These are phyloP conservation scores for Cajanus cajan DNA, from an alignment of 306 rosid genomes.

Conservation along the genomic window DNA sequence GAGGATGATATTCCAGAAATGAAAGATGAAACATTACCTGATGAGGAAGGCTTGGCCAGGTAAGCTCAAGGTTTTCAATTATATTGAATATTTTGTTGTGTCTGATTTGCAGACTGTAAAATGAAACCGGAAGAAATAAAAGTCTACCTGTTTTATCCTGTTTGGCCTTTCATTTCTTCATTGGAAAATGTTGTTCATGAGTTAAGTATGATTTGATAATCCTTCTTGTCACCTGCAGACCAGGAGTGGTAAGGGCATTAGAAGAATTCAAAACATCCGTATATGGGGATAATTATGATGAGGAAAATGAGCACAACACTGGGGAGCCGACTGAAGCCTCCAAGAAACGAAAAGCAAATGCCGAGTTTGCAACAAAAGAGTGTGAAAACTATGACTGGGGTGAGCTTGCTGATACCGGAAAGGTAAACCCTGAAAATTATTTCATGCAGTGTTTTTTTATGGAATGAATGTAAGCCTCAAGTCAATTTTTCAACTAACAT, in stretches of 20 bases:
- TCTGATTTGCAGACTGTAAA: neutral
- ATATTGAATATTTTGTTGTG: slow-evolving; percentile 15
- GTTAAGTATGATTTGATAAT: slow-evolving; percentile 15
- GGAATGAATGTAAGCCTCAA: neutral
- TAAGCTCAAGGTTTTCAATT: slow-evolving; percentile 28
- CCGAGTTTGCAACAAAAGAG: slow-evolving; percentile 65
- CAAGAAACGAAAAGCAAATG: slow-evolving; percentile 64
- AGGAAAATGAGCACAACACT: slow-evolving; percentile 42
- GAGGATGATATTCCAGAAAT: slow-evolving; percentile 84
- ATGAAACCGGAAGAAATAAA: neutral
- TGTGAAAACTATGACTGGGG: slow-evolving; percentile 67
- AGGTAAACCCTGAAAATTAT: slow-evolving; percentile 53
- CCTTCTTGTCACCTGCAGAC: slow-evolving; percentile 52
- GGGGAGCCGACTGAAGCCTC: slow-evolving; percentile 59
- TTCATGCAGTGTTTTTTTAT: slow-evolving; percentile 11
- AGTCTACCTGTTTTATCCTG: slow-evolving; percentile 5
- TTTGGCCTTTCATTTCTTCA: slow-evolving; percentile 1
- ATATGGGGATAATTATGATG: slow-evolving; percentile 75
- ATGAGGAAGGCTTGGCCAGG: slow-evolving; percentile 93
- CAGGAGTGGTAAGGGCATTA: slow-evolving; percentile 63
- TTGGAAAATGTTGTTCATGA: neutral
- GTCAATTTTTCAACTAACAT: neutral
- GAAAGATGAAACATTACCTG: slow-evolving; percentile 83
- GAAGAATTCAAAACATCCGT: slow-evolving; percentile 83
- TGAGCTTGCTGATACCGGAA: slow-evolving; percentile 80